These are phyloP conservation scores for Smallanthus sonchifolius DNA, from an alignment of 129 eudicot genomes.

Conservation along the genomic window DNA sequence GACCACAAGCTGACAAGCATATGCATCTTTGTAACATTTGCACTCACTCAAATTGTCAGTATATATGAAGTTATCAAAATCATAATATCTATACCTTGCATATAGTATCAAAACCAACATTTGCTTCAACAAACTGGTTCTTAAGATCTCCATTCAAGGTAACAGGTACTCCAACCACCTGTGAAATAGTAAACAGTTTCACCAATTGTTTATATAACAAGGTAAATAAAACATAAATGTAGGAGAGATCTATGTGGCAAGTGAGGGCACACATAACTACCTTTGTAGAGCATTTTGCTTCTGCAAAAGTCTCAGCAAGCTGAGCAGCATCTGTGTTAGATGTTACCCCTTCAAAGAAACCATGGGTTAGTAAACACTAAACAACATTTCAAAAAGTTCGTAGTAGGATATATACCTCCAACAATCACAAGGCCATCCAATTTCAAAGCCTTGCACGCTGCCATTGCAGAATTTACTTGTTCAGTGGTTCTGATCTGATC, in stretches of 20 bases:
- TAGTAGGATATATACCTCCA: conserved; percentile 55
- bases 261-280: conserved; percentile 24
- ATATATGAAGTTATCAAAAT: background rate
- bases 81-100: conserved; percentile 62
- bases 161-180: conserved; percentile 99
- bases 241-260: background rate
- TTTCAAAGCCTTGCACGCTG: conserved; percentile 79
- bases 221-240: background rate
- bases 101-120: conserved; percentile 96
- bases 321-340: conserved; percentile 98
- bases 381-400: background rate
- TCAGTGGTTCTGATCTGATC: conserved; percentile 97
- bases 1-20: background rate
- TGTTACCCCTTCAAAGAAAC: conserved; percentile 68
- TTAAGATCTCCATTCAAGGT: conserved; percentile 94
- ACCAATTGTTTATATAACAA: background rate
- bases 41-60: background rate
- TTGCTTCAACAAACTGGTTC: conserved; percentile 91
- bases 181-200: conserved; percentile 8
- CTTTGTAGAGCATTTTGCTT: conserved; percentile 84
- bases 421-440: conserved; percentile 85
- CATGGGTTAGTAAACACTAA: background rate
- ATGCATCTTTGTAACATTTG: background rate
- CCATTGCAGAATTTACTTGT: conserved; percentile 86
- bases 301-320: conserved; percentile 98